Conservation (phyloP, 768 basidiomycete genomes). For the Boletellus emodensis region DNA sequence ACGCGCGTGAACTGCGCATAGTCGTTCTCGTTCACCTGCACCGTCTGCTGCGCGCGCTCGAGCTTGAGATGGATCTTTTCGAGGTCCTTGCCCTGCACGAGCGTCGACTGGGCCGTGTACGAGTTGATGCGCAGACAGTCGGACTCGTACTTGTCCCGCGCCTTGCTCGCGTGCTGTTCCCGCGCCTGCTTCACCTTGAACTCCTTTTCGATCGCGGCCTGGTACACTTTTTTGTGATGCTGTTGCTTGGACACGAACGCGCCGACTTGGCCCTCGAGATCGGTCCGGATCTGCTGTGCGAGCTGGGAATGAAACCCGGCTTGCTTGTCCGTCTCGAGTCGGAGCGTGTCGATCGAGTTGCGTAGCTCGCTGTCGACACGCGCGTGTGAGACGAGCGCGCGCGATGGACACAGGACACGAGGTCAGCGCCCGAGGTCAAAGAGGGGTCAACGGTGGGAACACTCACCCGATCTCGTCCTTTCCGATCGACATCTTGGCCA, state of each 20-base stretch:
- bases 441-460: background rate
- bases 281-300: slow-evolving; percentile 68
- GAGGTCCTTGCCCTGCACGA: slow-evolving; percentile 90
- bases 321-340: slow-evolving; percentile 81
- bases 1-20: slow-evolving; percentile 83
- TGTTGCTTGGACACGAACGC: slow-evolving; percentile 63
- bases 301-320: slow-evolving; percentile 68
- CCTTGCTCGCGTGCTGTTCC: slow-evolving; percentile 80
- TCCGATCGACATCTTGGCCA: slow-evolving; percentile 74
- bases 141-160: slow-evolving; percentile 88
- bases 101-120: slow-evolving; percentile 84
- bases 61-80: slow-evolving; percentile 87
- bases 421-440: too few species aligned
- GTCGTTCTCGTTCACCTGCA: slow-evolving; percentile 87
- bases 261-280: slow-evolving; percentile 63
- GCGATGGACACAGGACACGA: background rate
- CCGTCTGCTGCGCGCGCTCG: slow-evolving; percentile 84
- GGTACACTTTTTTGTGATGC: slow-evolving; percentile 69
- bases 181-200: slow-evolving; percentile 88
- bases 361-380: slow-evolving; percentile 65
- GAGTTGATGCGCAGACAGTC: slow-evolving; percentile 94
- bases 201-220: slow-evolving; percentile 79
- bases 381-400: background rate
- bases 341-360: slow-evolving; percentile 73
- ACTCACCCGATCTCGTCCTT: slow-evolving; percentile 92